A percentile compares a stretch with the other conserved stretches of the same genome.
Evolutionary conservation across 306 rosid genomes (phyloP).

Genomic region (Adenanthera pavonina): DNA sequence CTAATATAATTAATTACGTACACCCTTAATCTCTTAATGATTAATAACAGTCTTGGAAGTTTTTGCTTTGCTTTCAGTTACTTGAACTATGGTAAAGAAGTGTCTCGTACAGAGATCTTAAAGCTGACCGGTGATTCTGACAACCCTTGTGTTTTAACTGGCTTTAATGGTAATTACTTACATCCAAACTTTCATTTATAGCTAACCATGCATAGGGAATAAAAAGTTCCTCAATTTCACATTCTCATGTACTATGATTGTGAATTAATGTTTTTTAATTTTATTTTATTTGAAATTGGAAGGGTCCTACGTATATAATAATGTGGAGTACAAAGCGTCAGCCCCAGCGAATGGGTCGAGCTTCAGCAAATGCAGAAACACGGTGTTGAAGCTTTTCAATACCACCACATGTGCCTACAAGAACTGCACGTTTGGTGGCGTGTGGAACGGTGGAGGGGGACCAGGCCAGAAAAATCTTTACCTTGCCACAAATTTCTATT

Average conservation of each 20-base stretch:
- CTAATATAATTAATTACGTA: too few species aligned
- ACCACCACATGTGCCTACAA: constrained; percentile 56
- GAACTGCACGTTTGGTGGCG: constrained; percentile 77
- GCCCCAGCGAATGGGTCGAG: constrained; percentile 58
- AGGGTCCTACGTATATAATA: constrained; percentile 66
- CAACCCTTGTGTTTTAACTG: constrained; percentile 65
- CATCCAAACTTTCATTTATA: neutral
- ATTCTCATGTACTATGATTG: too few species aligned
- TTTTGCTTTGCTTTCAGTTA: constrained; percentile 50
- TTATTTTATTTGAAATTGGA: neutral
- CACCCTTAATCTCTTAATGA: too few species aligned
- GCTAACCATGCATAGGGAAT: too few species aligned
- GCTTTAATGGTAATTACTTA: constrained; percentile 57
- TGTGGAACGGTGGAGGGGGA: constrained; percentile 88
- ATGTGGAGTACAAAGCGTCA: constrained; percentile 48
- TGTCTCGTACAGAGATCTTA: constrained; percentile 78
- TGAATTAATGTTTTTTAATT: too few species aligned
- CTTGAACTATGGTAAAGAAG: constrained; percentile 66
- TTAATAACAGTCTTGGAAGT: too few species aligned
- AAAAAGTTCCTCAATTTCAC: too few species aligned
- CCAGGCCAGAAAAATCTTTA: constrained; percentile 64
- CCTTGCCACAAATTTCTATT: constrained; percentile 80
- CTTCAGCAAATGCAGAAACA: constrained; percentile 52
- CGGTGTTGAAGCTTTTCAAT: constrained; percentile 58
- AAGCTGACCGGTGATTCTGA: constrained; percentile 55